Evolutionary conservation across 2,329 filamentous ascomycete genomes (phyloP).

Genomic region (Penicillium verrucosum): DNA sequence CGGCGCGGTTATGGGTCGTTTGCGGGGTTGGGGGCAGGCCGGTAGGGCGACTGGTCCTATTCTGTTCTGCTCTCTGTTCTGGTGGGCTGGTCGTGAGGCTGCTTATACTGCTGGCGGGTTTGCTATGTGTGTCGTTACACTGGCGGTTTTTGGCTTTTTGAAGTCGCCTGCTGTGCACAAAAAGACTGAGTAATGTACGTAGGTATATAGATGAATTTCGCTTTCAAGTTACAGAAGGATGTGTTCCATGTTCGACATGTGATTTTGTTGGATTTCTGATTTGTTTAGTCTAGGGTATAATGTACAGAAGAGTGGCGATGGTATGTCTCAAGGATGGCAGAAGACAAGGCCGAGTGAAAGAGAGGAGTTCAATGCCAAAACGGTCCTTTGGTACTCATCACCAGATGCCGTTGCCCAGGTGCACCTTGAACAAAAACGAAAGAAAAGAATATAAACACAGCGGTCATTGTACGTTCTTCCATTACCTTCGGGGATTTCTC

Average conservation of each 20-base stretch:
- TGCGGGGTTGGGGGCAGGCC: conserved; percentile 78
- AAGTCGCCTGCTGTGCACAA: conserved; percentile 54
- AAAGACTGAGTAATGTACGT: not conserved
- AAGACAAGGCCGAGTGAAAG: not conserved
- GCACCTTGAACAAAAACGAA: not conserved
- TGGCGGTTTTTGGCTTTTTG: conserved; percentile 67
- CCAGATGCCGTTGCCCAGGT: not conserved
- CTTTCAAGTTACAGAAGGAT: not conserved
- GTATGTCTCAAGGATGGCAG: not conserved
- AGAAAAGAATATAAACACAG: not conserved
- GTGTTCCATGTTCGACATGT: not conserved
- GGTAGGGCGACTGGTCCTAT: conserved; percentile 83
- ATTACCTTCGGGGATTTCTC: not conserved
- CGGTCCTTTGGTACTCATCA: not conserved
- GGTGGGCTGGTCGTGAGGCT: conserved; percentile 89
- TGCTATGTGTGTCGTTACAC: conserved; percentile 72
- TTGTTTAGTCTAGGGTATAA: conserved; percentile 8
- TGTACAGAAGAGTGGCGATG: conserved; percentile 16
- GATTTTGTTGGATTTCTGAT: not conserved
- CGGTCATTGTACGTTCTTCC: too few relatives aligned
- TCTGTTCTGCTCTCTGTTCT: conserved; percentile 91
- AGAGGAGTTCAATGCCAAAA: not conserved
- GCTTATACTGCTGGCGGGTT: conserved; percentile 79
- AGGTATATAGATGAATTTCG: not conserved
- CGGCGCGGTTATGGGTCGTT: conserved; percentile 79